Conservation (phyloP, 2,329 filamentous ascomycete species). For the Zymoseptoria pseudotritici region DNA sequence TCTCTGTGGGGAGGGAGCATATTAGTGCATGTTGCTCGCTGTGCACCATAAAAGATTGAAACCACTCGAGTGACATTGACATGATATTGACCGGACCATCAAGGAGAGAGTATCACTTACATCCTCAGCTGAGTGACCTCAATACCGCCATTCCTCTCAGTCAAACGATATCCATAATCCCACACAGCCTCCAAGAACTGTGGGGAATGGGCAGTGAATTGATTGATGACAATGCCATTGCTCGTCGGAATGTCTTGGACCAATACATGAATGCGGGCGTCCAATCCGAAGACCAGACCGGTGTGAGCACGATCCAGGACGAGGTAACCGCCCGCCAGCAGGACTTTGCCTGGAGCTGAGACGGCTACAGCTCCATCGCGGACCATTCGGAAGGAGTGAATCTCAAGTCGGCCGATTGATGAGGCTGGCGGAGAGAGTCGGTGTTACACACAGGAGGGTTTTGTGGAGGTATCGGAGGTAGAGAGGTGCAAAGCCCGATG, state of each 20-base stretch:
- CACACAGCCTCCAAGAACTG: conserved; percentile 84
- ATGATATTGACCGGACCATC: too few relatives aligned
- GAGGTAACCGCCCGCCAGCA: conserved; percentile 89
- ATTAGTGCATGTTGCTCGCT: conserved; percentile 16
- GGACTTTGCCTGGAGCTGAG: conserved; percentile 92
- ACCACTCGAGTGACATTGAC: too few relatives aligned
- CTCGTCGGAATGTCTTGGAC: conserved; percentile 51
- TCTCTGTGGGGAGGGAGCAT: conserved; percentile 21
- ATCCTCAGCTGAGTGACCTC: conserved; percentile 69
- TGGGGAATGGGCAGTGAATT: conserved; percentile 81
- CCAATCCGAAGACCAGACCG: conserved; percentile 59
- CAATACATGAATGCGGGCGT: conserved; percentile 56
- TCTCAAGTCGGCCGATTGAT: conserved; percentile 11
- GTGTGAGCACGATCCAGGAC: conserved; percentile 84
- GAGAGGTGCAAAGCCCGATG: neutral
- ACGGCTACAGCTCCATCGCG: conserved; percentile 39
- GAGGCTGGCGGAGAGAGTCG: neutral
- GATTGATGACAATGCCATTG: conserved; percentile 54
- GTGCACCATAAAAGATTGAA: too few relatives aligned
- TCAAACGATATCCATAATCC: conserved; percentile 73
- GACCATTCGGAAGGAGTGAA: conserved; percentile 12
- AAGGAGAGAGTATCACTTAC: conserved; percentile 47
- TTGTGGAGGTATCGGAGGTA: conserved; percentile 2
- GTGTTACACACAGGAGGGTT: neutral
- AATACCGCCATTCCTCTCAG: conserved; percentile 67